Base-by-base conservation (phyloP, 805 yeast genomes). In the Metschnikowia aberdeeniae region DNA sequence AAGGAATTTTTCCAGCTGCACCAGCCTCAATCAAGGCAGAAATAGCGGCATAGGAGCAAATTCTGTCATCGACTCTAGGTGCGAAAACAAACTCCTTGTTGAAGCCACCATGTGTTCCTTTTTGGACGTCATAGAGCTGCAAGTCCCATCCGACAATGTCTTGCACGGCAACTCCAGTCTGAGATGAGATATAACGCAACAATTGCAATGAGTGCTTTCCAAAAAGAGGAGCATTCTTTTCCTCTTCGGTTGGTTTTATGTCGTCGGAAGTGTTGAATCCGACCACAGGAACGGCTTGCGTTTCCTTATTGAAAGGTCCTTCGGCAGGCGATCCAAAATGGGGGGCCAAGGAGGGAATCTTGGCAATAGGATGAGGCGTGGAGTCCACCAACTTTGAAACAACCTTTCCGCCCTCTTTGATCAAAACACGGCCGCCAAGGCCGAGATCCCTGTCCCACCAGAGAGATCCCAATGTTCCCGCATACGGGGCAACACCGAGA, bases 401-500 rank as follows among this genome's bases (percentile, higher is more conserved):
- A 41, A 80, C 63, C 43, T 63, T 62, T 4, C 70, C 65, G 8
- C 46, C 27, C 13, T 52, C 58, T 53, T 72, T 76, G 43, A 80
- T 77, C 42, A 86, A 68, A 20, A 88, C 76, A 47, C 88, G 73
- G 37, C 96, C 96, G 41, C 89, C 95, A 50, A 88, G 63, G 37
- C 95, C 93, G 48, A 88, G 75, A 62, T 88, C 96, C 61, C 96
- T 77, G 63, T 88, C 96, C 75, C 86, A 80, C 89, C 95, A 84
- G 34, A 78, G 64, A 19, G 73, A 72, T n/a, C 45, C 46, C 52
- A 84, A 63, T 2, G 86, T 82, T 29, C 93, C 93, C 17, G 88
- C 80, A 61, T 88, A 88, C 1, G 92, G 89, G 0, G 95, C 92
- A 33, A 86, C 88, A 5, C 95, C 96, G 27, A 88, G 68, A 39